These are phyloP conservation scores for Mucor ambiguus DNA, from an alignment of 371 early-diverging fungal species.

Conservation along the genomic window DNA sequence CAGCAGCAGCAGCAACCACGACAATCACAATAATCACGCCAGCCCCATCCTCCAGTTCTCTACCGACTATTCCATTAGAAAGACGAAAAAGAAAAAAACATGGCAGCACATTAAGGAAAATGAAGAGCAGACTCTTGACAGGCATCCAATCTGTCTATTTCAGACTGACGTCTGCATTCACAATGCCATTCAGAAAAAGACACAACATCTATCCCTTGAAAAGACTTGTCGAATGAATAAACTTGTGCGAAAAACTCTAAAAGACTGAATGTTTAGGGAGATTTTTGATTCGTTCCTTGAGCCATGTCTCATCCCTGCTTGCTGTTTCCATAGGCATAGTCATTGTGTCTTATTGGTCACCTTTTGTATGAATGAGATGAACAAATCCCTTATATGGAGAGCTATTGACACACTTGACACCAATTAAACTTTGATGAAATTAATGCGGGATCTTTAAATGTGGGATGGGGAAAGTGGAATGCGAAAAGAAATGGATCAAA, in stretches of 20 bases:
- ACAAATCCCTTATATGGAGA: neutral
- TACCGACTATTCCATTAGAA: constrained; percentile 1
- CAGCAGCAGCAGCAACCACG: neutral
- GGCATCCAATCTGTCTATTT: neutral
- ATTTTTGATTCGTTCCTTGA: neutral
- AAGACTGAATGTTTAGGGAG: neutral
- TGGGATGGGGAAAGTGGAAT: neutral
- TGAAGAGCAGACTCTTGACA: neutral
- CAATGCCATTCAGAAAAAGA: neutral
- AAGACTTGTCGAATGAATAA: neutral
- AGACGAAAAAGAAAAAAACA: neutral
- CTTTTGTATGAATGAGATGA: neutral
- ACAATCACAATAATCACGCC: neutral
- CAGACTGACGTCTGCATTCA: neutral
- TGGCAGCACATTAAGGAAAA: neutral
- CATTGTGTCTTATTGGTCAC: neutral
- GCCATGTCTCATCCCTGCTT: neutral
- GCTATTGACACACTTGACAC: neutral
- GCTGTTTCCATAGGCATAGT: neutral
- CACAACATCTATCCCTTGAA: constrained; percentile 11
- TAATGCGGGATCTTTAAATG: neutral
- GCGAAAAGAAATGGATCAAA: too few species aligned
- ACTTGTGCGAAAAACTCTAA: neutral
- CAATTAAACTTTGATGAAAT: constrained; percentile 4
- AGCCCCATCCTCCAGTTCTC: neutral